Base-by-base conservation (phyloP, 2,329 filamentous ascomycete genomes). In the Botrytis pseudocinerea region DNA sequence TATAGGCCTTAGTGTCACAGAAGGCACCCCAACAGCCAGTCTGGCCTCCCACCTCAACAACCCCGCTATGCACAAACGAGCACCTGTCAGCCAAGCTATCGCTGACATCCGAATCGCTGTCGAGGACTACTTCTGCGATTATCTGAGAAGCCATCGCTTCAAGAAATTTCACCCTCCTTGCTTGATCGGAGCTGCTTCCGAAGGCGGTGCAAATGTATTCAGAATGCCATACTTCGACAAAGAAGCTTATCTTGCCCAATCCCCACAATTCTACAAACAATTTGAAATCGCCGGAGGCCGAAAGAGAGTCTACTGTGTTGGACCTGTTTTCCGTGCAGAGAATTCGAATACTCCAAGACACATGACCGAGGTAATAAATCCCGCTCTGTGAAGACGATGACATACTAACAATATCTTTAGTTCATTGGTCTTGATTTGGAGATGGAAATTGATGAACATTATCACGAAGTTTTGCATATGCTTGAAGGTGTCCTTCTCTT, bases 191-290 rank as follows among this genome's bases (percentile, higher is more conserved):
- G 92, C 95, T 22, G 93, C 96, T 7, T 96, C 94, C 6, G 96
- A 99, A 84, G 95, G 96, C 79, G 96, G 96, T 76, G 91, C 91
- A 77, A 97, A 95, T 81, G 95, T 98, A 59, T 98, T 99, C 83
- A 88, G 91, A 78, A 86, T 98, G 78, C 91, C 91, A 61, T 98
- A 98, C 84, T 98, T 98, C 82, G 93, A 92, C 77, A 89, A 92
- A 80, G 89, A 92, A 76, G 95, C 94, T 1, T 96, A 86, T 81
- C 86, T 96, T 32, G 93, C 93, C 9, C 93, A 95, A 82, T 92
- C 89, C 9, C 93, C 93, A 9, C 93, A 96, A 80, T 92, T 96
- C 78, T 95, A 95, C 84, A 96, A 97, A 86, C 93, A 97, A 81
- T 90, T 93, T 82, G 90, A 95, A 81, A 94, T 97, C 82, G 92